Conservation (phyloP, 805 yeast species). For the Teunomyces atbi region DNA sequence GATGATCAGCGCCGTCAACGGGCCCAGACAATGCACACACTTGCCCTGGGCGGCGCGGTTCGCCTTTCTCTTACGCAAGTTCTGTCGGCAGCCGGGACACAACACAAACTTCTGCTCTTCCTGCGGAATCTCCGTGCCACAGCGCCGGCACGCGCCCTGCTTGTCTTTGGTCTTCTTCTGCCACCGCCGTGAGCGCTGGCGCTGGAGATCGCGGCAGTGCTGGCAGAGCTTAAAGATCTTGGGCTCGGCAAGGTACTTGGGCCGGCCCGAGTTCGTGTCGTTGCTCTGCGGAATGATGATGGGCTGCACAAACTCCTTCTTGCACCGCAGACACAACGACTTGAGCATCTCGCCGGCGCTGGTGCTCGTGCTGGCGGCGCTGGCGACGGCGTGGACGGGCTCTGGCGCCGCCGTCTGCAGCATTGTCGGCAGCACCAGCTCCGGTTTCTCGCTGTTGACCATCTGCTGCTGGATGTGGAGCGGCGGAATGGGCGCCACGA, state of each 20-base stretch:
- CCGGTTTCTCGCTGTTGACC: constrained; percentile 15
- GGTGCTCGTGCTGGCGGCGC: constrained; percentile 6
- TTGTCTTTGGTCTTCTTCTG: constrained; percentile 58
- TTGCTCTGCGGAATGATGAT: constrained; percentile 30
- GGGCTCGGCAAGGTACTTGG: constrained; percentile 34
- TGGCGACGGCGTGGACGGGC: background rate
- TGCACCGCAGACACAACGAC: constrained; percentile 54
- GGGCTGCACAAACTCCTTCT: constrained; percentile 53
- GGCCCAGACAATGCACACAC: constrained; percentile 69
- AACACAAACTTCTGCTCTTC: constrained; percentile 54
- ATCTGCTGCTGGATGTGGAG: constrained; percentile 43
- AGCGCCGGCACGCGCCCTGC: constrained; percentile 62
- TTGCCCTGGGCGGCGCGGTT: constrained; percentile 60
- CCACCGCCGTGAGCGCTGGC: constrained; percentile 65
- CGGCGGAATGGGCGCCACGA: constrained; percentile 39
- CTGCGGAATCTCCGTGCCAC: constrained; percentile 54
- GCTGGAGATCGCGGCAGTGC: constrained; percentile 63
- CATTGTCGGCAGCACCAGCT: constrained; percentile 3
- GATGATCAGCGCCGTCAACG: constrained; percentile 41
- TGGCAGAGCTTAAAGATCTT: constrained; percentile 56
- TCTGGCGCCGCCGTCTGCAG: background rate
- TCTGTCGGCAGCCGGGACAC: constrained; percentile 59
- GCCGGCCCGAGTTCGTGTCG: constrained; percentile 15
- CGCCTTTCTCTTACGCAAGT: constrained; percentile 54
- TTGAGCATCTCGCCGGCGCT: constrained; percentile 13